These are phyloP conservation scores for Marasmius fiardii DNA, from an alignment of 1,284 basidiomycete species.

Conservation along the genomic window DNA sequence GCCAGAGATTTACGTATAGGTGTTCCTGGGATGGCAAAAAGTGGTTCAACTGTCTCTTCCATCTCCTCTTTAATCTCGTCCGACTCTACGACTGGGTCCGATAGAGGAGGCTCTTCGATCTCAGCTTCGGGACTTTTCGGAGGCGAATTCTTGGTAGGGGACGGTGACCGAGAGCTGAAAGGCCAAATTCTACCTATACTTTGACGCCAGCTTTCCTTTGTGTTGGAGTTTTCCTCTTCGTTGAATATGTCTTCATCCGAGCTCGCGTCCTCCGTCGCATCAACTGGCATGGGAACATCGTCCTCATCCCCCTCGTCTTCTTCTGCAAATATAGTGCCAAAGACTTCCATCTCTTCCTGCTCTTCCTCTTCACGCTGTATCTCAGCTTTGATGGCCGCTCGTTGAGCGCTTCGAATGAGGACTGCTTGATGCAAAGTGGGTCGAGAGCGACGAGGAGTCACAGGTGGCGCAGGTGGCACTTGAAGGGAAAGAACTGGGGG, in stretches of 20 bases:
- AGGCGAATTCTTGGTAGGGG: slow-evolving; percentile 6
- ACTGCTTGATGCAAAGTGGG: slow-evolving; percentile 64
- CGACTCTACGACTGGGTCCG: background rate
- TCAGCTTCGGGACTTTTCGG: background rate
- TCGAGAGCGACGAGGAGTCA: slow-evolving; percentile 25
- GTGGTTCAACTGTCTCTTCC: background rate
- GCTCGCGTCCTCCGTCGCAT: slow-evolving; percentile 14
- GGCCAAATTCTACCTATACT: slow-evolving; percentile 35
- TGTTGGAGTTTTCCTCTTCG: slow-evolving; percentile 19
- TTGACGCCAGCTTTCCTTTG: slow-evolving; percentile 27
- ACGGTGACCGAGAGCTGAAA: slow-evolving; percentile 27
- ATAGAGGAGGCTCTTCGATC: background rate
- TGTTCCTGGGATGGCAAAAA: slow-evolving; percentile 1
- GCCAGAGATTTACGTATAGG: background rate
- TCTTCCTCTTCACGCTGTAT: slow-evolving; percentile 33
- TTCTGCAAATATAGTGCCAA: slow-evolving; percentile 25
- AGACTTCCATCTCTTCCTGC: slow-evolving; percentile 36
- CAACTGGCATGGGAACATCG: slow-evolving; percentile 4
- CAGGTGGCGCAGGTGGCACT: slow-evolving; percentile 16
- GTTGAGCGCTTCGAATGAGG: slow-evolving; percentile 64
- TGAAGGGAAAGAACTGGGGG: slow-evolving; percentile 12
- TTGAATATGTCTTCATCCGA: slow-evolving; percentile 16
- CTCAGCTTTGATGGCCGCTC: slow-evolving; percentile 39
- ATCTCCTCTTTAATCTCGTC: background rate
- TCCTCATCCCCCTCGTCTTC: slow-evolving; percentile 27